Conservation (phyloP, 441 rosid genomes). For the Kokia cookei region DNA sequence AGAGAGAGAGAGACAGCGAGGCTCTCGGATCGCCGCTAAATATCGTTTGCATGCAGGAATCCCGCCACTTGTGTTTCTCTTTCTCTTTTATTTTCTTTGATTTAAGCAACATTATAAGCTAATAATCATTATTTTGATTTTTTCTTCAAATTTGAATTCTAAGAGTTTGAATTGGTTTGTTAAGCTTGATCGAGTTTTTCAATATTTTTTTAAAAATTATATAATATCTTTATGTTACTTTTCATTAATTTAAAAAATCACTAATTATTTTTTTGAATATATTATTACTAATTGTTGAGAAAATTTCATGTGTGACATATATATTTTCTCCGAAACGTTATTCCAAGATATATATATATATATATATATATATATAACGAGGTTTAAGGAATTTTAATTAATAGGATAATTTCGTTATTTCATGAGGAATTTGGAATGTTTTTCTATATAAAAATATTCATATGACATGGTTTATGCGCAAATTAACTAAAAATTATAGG, state of each 20-base stretch:
- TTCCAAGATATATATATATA: neutral
- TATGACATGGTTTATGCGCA: neutral
- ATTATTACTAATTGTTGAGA: too few relatives aligned
- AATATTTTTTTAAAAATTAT: neutral
- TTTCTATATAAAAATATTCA: neutral
- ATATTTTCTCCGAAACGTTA: neutral
- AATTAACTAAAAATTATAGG: neutral
- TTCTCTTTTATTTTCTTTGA: neutral
- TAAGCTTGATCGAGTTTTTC: neutral
- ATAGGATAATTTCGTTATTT: neutral
- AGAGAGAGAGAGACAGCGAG: constrained; percentile 26
- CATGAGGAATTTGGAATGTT: neutral
- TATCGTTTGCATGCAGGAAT: constrained; percentile 40
- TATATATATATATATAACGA: neutral
- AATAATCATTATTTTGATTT: neutral
- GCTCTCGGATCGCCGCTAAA: constrained; percentile 59
- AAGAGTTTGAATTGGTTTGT: neutral
- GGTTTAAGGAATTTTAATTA: neutral
- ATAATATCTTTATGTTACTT: neutral
- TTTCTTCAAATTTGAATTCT: neutral
- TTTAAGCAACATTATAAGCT: too few relatives aligned
- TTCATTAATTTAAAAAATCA: neutral
- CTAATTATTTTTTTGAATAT: too few relatives aligned
- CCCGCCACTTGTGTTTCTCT: constrained; percentile 45
- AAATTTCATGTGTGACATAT: too few relatives aligned